A percentile compares a stretch with the other conserved stretches of the same genome.
phyloP scores from a whole-genome alignment of 768 basidiomycete species.

The Mycena latifolia region DNA sequence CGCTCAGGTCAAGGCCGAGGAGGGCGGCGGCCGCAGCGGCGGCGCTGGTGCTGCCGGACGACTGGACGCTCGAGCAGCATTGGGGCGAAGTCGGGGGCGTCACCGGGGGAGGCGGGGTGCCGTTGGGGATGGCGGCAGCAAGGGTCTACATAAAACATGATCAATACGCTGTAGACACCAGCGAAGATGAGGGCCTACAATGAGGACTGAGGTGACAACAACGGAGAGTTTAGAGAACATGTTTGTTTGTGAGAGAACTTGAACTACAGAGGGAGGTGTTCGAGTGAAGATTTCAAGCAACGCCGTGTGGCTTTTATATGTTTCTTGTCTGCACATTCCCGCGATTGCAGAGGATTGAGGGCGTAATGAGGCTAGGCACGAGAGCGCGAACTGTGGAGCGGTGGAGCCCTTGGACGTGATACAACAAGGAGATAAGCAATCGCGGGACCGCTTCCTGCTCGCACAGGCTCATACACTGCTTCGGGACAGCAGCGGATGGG shows the following conservation, averaged over 20 bases:
- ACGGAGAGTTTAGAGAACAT: constrained; percentile 7
- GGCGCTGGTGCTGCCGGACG: not conserved
- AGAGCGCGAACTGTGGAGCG: no score
- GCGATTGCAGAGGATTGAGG: no score
- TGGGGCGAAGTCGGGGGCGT: not conserved
- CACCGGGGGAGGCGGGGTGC: no score
- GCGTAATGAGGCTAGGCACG: no score
- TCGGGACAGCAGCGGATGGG: no score
- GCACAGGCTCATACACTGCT: no score
- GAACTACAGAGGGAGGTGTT: constrained; percentile 6
- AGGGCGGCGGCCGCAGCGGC: constrained; percentile 4
- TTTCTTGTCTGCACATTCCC: not conserved
- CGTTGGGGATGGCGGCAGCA: not conserved
- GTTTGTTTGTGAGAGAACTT: not conserved
- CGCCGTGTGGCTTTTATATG: not conserved
- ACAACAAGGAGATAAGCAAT: no score
- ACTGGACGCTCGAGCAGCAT: not conserved
- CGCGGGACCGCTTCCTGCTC: no score
- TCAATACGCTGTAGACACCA: no score
- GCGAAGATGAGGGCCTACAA: no score
- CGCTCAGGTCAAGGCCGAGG: constrained; percentile 22
- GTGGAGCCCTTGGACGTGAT: no score
- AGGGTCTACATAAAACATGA: not conserved
- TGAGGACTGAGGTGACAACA: no score
- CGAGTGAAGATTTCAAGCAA: not conserved